Base-by-base conservation (phyloP, 179 eudicot species). In the Corrigiola litoralis region DNA sequence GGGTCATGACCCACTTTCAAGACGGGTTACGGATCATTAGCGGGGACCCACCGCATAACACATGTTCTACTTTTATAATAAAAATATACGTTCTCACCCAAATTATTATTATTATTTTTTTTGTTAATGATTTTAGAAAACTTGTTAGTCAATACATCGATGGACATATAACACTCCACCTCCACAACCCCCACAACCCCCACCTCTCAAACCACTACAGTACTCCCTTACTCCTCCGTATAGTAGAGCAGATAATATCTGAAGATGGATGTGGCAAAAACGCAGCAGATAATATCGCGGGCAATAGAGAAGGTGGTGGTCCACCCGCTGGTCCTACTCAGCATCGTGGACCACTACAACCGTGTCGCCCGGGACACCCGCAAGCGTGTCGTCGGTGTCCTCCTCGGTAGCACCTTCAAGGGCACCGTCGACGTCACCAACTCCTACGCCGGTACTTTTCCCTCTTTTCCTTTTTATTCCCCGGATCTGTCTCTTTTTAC, bases 321-420 rank as follows among this genome's bases (percentile, higher is more conserved):
- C 6, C 98, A 92, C 34, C 98, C 98, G 0, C 73, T 92, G n/a
- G 95, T 92, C 6, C 80, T 92, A 1, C 81, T 92, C 11, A 90
- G 98, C 80, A 86, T 87, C 58, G 97, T 92, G 38, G 98, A 92
- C 65, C 91, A 92, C 80, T 92, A 90, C 82, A 87, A 92, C 58
- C 76, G 98, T 20, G 98, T 92, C 53, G 98, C 98, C 1, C 86
- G 87, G 34, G 98, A 92, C 67, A 85, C 96, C 12, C 81, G 77
- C 68, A 92, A 89, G 72, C 96, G 98, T 31, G 96, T 92, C 23
- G 87, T 92, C 48, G 98, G 98, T 1, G 90, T 92, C 33, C 71
- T 92, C 46, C 90, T 92, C 9, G 98, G 98, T 3, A 72, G 82
- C 40, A 68, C 98, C 3, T 82, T 61, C 63, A 82, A 78, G 55